Evolutionary conservation across 2,329 filamentous ascomycete species (phyloP).

Genomic region (Westerdykella aurantiaca): DNA sequence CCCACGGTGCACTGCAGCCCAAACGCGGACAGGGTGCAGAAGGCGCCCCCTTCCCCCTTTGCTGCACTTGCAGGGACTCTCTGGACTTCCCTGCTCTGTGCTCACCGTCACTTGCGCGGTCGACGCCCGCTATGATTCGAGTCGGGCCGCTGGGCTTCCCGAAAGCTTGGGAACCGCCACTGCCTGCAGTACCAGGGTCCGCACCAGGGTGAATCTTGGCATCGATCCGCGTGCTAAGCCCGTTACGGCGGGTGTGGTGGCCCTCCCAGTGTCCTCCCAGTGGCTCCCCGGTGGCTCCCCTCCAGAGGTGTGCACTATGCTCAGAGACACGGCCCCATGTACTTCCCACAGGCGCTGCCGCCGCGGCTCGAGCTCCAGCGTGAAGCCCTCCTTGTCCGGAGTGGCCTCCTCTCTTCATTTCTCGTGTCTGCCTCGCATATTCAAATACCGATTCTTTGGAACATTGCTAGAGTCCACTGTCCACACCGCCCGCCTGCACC

Average conservation of each 20-base stretch:
- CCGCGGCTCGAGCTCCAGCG: conserved; percentile 19
- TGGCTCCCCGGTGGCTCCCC: not conserved
- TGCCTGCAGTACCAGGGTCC: conserved; percentile 12
- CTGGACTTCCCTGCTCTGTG: conserved; percentile 2
- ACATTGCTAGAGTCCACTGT: conserved; percentile 20
- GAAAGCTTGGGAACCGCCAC: conserved; percentile 21
- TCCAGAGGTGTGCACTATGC: not conserved
- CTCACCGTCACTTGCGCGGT: conserved; percentile 16
- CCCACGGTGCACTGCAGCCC: conserved; percentile 6
- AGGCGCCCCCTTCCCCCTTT: no score
- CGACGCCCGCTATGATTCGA: conserved; percentile 26
- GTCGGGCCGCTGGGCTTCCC: conserved; percentile 32
- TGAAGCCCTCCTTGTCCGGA: not conserved
- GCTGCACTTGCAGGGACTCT: not conserved
- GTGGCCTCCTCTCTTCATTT: conserved; percentile 23
- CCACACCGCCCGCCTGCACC: conserved; percentile 31
- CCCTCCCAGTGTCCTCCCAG: not conserved
- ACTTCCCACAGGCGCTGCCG: conserved; percentile 33
- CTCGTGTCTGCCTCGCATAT: conserved; percentile 35
- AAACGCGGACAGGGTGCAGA: conserved; percentile 3
- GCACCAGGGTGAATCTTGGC: not conserved
- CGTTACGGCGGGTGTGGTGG: not conserved
- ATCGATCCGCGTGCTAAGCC: not conserved
- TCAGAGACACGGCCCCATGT: conserved; percentile 21
- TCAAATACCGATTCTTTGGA: conserved; percentile 28